phyloP scores from a whole-genome alignment of 2,329 filamentous ascomycete species.

The Colletotrichum orbiculare region DNA sequence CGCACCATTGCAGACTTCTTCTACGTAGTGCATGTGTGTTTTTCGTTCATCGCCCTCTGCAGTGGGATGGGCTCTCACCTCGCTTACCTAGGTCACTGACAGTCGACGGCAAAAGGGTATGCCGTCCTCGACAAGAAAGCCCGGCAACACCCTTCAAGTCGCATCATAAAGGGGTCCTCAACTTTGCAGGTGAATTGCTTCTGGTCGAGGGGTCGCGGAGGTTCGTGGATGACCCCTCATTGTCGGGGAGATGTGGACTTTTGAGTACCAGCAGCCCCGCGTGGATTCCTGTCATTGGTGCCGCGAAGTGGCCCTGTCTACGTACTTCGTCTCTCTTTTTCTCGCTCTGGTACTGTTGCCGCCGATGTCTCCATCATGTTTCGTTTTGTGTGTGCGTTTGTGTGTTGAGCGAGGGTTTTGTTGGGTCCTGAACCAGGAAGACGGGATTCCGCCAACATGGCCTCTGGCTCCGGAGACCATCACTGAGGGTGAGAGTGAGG shows the following conservation, averaged over 20 bases:
- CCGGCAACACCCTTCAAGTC: no score
- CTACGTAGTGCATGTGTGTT: neutral
- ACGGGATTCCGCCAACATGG: no score
- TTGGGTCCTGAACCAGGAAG: neutral
- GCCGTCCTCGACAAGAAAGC: no score
- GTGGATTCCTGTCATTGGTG: slow-evolving; percentile 11
- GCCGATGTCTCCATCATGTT: neutral
- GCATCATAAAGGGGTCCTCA: no score
- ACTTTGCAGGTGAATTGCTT: no score
- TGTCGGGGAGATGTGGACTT: slow-evolving; percentile 12
- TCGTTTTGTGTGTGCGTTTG: slow-evolving; percentile 1
- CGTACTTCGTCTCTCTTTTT: neutral
- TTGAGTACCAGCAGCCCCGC: neutral
- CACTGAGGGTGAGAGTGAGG: no score
- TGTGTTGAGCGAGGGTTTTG: slow-evolving; percentile 4
- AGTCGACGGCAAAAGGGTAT: no score
- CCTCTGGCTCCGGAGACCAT: no score
- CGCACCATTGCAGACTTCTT: no score
- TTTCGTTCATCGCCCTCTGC: neutral
- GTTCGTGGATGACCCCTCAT: slow-evolving; percentile 7
- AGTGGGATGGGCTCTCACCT: slow-evolving; percentile 24
- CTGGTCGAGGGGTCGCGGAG: neutral
- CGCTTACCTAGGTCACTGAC: neutral
- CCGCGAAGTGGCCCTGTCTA: neutral
- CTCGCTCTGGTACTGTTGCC: neutral